Evolutionary conservation across 371 early-diverging fungal genomes (phyloP), one percentile per base, ranked within the genome.

Genomic region (Chytridium lagenaria): DNA sequence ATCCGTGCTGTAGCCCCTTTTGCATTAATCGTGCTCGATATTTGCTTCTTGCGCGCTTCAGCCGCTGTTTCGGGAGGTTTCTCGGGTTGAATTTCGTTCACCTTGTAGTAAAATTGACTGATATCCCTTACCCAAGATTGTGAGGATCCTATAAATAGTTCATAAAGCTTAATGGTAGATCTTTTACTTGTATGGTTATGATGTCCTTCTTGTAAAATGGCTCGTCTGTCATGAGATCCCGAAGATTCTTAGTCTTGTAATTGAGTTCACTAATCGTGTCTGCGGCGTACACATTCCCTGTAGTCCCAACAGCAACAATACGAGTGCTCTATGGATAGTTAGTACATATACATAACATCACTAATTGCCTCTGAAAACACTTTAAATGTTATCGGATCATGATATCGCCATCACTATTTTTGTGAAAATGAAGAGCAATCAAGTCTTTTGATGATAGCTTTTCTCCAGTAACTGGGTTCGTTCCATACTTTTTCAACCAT

Each of bases 301-400:
- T 89, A 0, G 92, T 84, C 61, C 86, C 89, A 79, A 95, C 90
- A 40, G 95, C 95, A 0, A 94, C 97, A 72, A 97, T 97, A 51
- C 94, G 93, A 0, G 96, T 91, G 77, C 92, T 64, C 61, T 67
- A 3, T n/a, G 37, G 36, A 26, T 22, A 23, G 39, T 10, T 2
- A 39, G 2, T 31, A 1, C 15, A 28, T 7, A 49, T 23, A 30
- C 1, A 50, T 33, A 51, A 28, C 2, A 28, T n/a, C 5, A 44
- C n/a, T 26, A 26, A 38, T 16, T 59, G 37, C 88, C 67, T 93
- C 93, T 30, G 89, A 90, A 77, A 98, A 94, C 7, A 89, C 91
- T 74, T 93, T 92, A 72, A 90, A 92, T 0, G 97, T 93, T 64
- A 97, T 91, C 3, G 98, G 98, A 77, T 95, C 95, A 64, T 92